Evolutionary conservation across 805 yeast genomes (phyloP).

Genomic region (Pichia eremophila): DNA sequence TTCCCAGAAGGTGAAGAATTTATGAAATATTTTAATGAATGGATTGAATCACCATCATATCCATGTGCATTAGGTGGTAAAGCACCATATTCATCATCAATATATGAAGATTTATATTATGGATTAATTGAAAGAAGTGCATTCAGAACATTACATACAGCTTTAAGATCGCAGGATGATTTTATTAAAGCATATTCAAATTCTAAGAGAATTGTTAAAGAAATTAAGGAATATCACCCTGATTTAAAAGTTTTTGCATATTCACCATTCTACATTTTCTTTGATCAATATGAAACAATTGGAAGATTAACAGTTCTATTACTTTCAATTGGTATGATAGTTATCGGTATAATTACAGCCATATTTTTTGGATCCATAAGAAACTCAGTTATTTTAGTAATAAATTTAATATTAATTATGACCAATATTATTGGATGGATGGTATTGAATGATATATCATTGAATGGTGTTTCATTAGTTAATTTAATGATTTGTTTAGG

Average conservation of each 20-base stretch:
- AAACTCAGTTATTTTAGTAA: constrained; percentile 46
- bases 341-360: constrained; percentile 43
- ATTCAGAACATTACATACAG: constrained; percentile 74
- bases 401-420: constrained; percentile 55
- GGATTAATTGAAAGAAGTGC: constrained; percentile 40
- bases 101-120: constrained; percentile 28
- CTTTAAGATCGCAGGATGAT: constrained; percentile 74
- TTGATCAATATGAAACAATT: constrained; percentile 76
- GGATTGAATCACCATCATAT: constrained; percentile 78
- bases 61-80: constrained; percentile 94
- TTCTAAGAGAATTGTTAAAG: constrained; percentile 56
- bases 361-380: constrained; percentile 57
- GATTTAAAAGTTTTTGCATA: constrained; percentile 66
- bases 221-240: constrained; percentile 32
- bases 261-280: constrained; percentile 87
- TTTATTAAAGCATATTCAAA: constrained; percentile 73
- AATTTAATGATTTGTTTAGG: constrained; percentile 91
- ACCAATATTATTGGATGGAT: constrained; percentile 72
- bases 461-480: constrained; percentile 85
- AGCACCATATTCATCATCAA: constrained; percentile 71
- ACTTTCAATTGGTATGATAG: constrained; percentile 39
- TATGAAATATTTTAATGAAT: constrained; percentile 59
- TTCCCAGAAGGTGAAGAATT: constrained; percentile 69
- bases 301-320: constrained; percentile 47
- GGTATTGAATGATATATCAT: constrained; percentile 62